Conservation (phyloP, 1,284 basidiomycete genomes). For the Pseudozyma flocculosa region DNA sequence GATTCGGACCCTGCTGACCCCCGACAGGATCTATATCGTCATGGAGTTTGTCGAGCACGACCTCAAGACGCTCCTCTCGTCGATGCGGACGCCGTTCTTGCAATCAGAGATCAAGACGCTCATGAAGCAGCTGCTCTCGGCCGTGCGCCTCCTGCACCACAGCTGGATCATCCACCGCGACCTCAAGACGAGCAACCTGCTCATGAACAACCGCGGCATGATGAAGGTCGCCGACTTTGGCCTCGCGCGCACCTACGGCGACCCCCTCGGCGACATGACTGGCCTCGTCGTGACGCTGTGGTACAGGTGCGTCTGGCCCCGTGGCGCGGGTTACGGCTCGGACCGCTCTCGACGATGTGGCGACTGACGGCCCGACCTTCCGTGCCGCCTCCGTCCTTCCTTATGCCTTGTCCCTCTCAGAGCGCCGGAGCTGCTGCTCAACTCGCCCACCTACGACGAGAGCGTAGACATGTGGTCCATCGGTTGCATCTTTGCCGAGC, state of each 20-base stretch:
- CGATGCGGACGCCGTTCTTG: constrained; percentile 88
- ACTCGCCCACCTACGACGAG: constrained; percentile 37
- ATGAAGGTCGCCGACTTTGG: constrained; percentile 99
- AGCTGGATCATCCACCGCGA: constrained; percentile 98
- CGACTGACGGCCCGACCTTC: no score
- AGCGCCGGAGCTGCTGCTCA: constrained; percentile 43
- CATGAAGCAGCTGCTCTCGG: constrained; percentile 88
- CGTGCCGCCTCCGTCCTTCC: no score
- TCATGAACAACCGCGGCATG: constrained; percentile 97
- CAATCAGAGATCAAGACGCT: constrained; percentile 98
- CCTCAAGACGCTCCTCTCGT: constrained; percentile 85
- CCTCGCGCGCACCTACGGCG: constrained; percentile 88
- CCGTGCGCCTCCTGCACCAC: constrained; percentile 84
- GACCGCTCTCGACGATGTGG: not conserved
- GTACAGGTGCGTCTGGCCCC: constrained; percentile 73
- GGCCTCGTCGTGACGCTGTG: constrained; percentile 96
- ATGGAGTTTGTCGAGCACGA: constrained; percentile 99
- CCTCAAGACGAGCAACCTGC: constrained; percentile 91
- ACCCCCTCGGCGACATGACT: constrained; percentile 89
- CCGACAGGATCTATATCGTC: constrained; percentile 84
- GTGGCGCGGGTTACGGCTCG: no score
- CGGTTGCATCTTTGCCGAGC: constrained; percentile 98
- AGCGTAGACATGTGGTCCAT: constrained; percentile 71
- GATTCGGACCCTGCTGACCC: not conserved
- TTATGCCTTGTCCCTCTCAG: not conserved